Evolutionary conservation across 2,329 filamentous ascomycete species (phyloP).

Genomic region (Myriosclerotinia duriaeana): DNA sequence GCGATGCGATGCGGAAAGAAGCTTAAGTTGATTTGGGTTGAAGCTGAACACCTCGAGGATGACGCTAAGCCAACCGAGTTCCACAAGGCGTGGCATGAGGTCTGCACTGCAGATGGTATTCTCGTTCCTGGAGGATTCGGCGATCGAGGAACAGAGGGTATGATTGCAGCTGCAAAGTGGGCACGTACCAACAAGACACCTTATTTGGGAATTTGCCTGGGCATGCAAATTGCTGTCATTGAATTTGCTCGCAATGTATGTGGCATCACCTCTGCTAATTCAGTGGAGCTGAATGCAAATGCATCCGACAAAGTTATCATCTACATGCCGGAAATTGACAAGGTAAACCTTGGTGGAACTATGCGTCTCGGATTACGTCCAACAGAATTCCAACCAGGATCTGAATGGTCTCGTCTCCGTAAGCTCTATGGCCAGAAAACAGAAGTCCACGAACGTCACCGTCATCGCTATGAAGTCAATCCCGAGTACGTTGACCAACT

Average conservation of each 20-base stretch:
- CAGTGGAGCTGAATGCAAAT: conserved; percentile 39
- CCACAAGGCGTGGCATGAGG: conserved; percentile 81
- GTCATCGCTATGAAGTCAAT: conserved; percentile 90
- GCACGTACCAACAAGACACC: conserved; percentile 78
- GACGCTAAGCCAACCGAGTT: conserved; percentile 68
- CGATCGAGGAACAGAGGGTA: conserved; percentile 78
- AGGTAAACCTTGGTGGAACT: conserved; percentile 75
- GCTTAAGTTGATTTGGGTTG: conserved; percentile 79
- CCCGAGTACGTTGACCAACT: conserved; percentile 70
- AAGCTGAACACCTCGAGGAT: conserved; percentile 79
- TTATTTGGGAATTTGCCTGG: conserved; percentile 83
- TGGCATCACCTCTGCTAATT: conserved; percentile 51
- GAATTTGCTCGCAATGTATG: conserved; percentile 80
- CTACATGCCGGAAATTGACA: conserved; percentile 88
- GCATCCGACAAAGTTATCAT: conserved; percentile 58
- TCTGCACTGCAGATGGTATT: conserved; percentile 67
- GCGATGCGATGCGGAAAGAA: conserved; percentile 83
- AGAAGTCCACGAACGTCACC: conserved; percentile 70
- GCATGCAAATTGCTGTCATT: conserved; percentile 77
- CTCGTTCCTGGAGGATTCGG: conserved; percentile 65
- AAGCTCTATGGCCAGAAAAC: conserved; percentile 65
- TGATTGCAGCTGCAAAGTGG: conserved; percentile 85
- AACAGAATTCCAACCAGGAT: conserved; percentile 64
- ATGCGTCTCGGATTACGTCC: conserved; percentile 77
- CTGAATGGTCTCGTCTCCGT: conserved; percentile 69